Conservation (phyloP, 495 filamentous ascomycete genomes). For the Aspergillus affinis region DNA sequence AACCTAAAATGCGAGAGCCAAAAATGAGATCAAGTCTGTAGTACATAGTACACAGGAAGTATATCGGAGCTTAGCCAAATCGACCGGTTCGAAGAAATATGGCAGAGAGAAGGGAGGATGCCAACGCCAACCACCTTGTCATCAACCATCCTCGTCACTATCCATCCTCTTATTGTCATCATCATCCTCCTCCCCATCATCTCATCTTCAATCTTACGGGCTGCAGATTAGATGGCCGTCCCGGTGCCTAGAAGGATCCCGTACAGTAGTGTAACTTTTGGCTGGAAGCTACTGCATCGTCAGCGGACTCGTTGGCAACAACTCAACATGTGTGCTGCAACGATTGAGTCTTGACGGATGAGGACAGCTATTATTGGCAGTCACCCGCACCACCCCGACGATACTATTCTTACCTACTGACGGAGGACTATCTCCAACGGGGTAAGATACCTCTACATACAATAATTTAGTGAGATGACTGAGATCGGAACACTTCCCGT, state of each 20-base stretch:
- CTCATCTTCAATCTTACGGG: slow-evolving; percentile 1
- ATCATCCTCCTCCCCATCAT: neutral
- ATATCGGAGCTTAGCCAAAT: no score
- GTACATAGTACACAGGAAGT: no score
- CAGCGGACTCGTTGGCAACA: slow-evolving; percentile 27
- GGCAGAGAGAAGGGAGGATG: neutral
- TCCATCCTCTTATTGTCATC: neutral
- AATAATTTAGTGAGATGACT: no score
- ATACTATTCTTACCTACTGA: no score
- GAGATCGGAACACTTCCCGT: no score
- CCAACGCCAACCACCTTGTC: neutral
- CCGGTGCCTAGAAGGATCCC: slow-evolving; percentile 5
- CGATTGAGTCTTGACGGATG: slow-evolving; percentile 18
- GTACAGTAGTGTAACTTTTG: slow-evolving; percentile 15
- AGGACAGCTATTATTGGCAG: slow-evolving; percentile 17
- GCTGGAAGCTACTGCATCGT: slow-evolving; percentile 21
- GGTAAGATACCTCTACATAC: no score
- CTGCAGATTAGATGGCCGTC: slow-evolving; percentile 2
- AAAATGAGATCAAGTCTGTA: neutral
- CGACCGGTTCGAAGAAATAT: neutral
- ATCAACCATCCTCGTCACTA: neutral
- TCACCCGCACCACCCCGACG: neutral
- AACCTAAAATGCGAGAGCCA: neutral
- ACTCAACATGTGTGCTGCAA: slow-evolving; percentile 26
- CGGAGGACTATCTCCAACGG: no score